Base-by-base conservation (phyloP, 2,329 filamentous ascomycete genomes). In the Didymella exigua region DNA sequence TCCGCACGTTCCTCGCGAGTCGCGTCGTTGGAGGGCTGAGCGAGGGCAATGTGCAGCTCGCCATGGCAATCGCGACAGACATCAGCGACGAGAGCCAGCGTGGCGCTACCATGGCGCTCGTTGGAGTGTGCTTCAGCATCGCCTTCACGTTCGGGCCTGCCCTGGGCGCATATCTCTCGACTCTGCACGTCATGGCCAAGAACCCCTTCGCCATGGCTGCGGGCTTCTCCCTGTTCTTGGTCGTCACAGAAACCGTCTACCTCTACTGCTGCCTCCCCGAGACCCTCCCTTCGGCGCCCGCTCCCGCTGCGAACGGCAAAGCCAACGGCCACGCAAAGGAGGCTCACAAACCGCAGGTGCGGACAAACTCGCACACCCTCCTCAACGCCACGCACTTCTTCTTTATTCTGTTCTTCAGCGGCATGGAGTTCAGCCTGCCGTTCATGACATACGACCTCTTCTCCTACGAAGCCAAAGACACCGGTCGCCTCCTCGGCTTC, bases 371-470 rank as follows among this genome's bases (percentile, higher is more conserved):
- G 3, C 91, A 95, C 63, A 77, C 85, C 26, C 74, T 96, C 11
- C 86, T 99, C 41, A 97, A 97, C 72, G 77, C 88, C 1, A 87
- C 91, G 0, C 95, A 99, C 76, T 89, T 98, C 69, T 78, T 88
- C 41, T 99, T 99, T 76, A 86, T 99, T 56, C 86, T 99, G 11
- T 96, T 96, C 77, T 99, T 99, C 78, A 96, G 91, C 2, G 95
- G 95, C 57, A 93, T 99, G 89, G 95, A 99, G 73, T 98, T 96
- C 75, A 96, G 92, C 0, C 84, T 99, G 3, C 93, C 95, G 0
- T 99, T 99, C 75, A 93, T 99, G 86, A 98, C 93, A 0, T 96
- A 95, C 68, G 93, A 96, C 48, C 84, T 99, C 38, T 98, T 98
- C 75, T 84, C 84, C 8, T 96, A 95, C 72, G 85, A 82, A 10